Conservation (phyloP, 805 yeast species). For the Jamesozyma lodderae region DNA sequence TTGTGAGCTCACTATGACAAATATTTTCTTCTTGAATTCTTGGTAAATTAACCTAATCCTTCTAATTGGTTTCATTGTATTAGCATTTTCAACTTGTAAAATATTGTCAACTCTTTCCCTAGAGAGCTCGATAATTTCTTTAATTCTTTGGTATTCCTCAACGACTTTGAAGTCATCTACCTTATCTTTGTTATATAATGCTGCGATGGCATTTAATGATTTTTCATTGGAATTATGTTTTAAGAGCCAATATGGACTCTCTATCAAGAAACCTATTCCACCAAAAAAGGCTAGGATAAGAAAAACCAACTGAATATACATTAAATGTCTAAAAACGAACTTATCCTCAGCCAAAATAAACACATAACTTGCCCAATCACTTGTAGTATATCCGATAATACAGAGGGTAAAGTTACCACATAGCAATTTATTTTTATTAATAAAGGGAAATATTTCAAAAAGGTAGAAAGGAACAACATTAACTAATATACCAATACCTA, state of each 20-base stretch:
- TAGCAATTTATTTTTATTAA: constrained; percentile 70
- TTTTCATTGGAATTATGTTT: constrained; percentile 74
- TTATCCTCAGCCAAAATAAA: background rate
- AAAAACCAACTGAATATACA: background rate
- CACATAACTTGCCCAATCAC: constrained; percentile 82
- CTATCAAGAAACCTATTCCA: constrained; percentile 46
- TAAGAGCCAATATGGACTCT: constrained; percentile 83
- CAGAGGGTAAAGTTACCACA: constrained; percentile 72
- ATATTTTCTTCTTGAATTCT: background rate
- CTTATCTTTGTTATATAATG: constrained; percentile 70
- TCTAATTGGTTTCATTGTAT: background rate
- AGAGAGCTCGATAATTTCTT: background rate
- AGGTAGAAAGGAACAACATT: constrained; percentile 84
- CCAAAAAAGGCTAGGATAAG: constrained; percentile 14
- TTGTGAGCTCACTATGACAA: background rate
- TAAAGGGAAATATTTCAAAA: constrained; percentile 78
- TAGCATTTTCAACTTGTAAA: background rate
- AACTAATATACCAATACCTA: constrained; percentile 80
- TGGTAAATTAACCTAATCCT: background rate
- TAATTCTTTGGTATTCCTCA: constrained; percentile 1
- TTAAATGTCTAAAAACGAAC: background rate
- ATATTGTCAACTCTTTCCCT: background rate
- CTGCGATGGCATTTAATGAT: constrained; percentile 78
- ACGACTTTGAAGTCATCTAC: background rate
- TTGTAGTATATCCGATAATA: constrained; percentile 67